Percentiles rank a stretch among this genome's conserved stretches.
Evolutionary conservation across 257 asterid genomes (phyloP).

Genomic region (Solanum sparsipilum): DNA sequence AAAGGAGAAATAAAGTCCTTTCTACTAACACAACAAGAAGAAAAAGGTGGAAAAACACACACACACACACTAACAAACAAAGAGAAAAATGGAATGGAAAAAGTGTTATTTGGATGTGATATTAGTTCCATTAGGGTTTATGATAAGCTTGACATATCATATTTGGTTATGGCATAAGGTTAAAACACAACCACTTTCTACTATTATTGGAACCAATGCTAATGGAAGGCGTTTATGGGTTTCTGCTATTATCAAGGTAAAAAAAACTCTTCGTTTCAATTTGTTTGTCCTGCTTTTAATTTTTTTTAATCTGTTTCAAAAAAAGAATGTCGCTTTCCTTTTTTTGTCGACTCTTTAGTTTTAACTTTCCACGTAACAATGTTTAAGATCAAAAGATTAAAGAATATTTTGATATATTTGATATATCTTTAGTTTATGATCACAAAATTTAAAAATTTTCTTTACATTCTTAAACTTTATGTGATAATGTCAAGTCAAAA

Average conservation of each 20-base stretch:
- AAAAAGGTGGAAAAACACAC: not conserved
- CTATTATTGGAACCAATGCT: constrained; percentile 71
- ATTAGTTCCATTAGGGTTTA: constrained; percentile 58
- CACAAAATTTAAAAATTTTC: not conserved
- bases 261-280: not conserved
- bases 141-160: constrained; percentile 51
- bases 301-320: not conserved
- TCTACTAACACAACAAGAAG: not conserved
- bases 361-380: not conserved
- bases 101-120: constrained; percentile 65
- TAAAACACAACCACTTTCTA: constrained; percentile 52
- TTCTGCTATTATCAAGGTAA: constrained; percentile 79
- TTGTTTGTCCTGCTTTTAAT: not conserved
- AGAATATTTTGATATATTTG: too few species aligned
- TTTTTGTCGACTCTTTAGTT: too few species aligned
- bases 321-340: too few species aligned
- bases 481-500: too few species aligned
- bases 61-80: not conserved
- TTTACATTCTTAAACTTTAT: not conserved
- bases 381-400: not conserved
- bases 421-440: too few species aligned
- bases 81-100: constrained; percentile 66
- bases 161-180: constrained; percentile 66
- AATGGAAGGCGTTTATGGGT: constrained; percentile 82
- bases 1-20: not conserved